Percentiles rank a stretch among this genome's conserved stretches.
phyloP scores from a whole-genome alignment of 805 yeast species.

The Wickerhamomyces xylosicus region DNA sequence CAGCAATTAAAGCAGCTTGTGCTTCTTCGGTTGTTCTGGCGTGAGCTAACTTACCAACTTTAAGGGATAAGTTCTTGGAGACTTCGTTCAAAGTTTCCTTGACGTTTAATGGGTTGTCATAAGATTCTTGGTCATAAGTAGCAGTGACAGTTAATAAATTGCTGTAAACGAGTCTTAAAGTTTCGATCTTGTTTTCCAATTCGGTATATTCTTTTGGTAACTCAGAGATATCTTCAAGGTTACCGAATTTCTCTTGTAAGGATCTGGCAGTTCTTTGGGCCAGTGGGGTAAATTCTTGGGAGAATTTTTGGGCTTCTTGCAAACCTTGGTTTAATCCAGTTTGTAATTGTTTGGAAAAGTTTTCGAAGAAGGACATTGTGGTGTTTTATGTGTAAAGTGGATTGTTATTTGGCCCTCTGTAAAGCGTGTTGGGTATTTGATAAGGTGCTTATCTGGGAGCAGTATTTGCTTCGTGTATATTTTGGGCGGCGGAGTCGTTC shows the following conservation, averaged over 20 bases:
- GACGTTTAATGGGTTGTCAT: constrained; percentile 70
- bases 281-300: constrained; percentile 53
- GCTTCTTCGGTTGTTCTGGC: constrained; percentile 78
- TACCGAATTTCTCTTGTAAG: constrained; percentile 72
- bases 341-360: constrained; percentile 21
- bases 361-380: constrained; percentile 20
- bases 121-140: constrained; percentile 62
- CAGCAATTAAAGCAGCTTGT: constrained; percentile 53
- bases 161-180: constrained; percentile 57
- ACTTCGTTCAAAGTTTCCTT: constrained; percentile 70
- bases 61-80: constrained; percentile 51
- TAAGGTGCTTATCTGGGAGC: too few species aligned
- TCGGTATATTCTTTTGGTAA: constrained; percentile 74
- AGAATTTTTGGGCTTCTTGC: constrained; percentile 42
- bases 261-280: constrained; percentile 76
- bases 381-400: background rate
- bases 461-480: too few species aligned
- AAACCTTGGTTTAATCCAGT: constrained; percentile 18
- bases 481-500: too few species aligned
- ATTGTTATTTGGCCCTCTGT: background rate
- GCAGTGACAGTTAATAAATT: constrained; percentile 42
- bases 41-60: constrained; percentile 56
- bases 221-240: constrained; percentile 75
- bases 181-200: constrained; percentile 64
- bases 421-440: too few species aligned